Evolutionary conservation across 352 stramenopile species (phyloP).

Genomic region (Aphanomyces invadans): DNA sequence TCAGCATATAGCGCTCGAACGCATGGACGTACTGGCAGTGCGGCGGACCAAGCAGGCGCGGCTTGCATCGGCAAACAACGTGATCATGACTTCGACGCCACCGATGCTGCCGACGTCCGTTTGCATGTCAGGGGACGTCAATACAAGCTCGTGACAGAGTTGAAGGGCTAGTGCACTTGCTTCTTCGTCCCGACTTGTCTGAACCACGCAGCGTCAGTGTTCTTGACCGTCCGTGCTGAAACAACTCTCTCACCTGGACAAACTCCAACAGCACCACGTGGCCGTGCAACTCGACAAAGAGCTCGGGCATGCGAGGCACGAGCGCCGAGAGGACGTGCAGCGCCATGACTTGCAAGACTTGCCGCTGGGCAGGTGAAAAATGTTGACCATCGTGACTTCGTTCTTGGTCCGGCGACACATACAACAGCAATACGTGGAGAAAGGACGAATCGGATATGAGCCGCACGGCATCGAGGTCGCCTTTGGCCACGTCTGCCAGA

Average conservation of each 20-base stretch:
- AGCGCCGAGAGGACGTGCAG: constrained; percentile 52
- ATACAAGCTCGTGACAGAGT: neutral
- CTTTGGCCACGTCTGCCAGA: constrained; percentile 43
- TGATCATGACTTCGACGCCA: constrained; percentile 44
- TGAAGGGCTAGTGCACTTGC: constrained; percentile 5
- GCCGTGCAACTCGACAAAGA: constrained; percentile 49
- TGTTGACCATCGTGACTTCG: constrained; percentile 24
- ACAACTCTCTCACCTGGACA: constrained; percentile 26
- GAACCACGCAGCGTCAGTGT: neutral
- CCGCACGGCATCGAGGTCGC: constrained; percentile 42
- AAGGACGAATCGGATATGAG: constrained; percentile 67
- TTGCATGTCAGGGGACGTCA: constrained; percentile 32
- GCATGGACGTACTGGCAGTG: constrained; percentile 32
- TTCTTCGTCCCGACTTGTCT: neutral
- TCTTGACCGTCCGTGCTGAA: neutral
- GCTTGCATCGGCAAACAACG: constrained; percentile 38
- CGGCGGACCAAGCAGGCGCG: constrained; percentile 60
- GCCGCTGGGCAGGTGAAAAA: constrained; percentile 45
- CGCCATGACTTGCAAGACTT: constrained; percentile 47
- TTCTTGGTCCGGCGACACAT: constrained; percentile 37
- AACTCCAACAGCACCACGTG: constrained; percentile 46
- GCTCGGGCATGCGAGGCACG: constrained; percentile 41
- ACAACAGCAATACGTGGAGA: constrained; percentile 49
- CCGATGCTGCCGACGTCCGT: constrained; percentile 38
- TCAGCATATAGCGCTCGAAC: neutral